Base-by-base conservation (phyloP, 306 rosid genomes). In the Cercis canadensis region DNA sequence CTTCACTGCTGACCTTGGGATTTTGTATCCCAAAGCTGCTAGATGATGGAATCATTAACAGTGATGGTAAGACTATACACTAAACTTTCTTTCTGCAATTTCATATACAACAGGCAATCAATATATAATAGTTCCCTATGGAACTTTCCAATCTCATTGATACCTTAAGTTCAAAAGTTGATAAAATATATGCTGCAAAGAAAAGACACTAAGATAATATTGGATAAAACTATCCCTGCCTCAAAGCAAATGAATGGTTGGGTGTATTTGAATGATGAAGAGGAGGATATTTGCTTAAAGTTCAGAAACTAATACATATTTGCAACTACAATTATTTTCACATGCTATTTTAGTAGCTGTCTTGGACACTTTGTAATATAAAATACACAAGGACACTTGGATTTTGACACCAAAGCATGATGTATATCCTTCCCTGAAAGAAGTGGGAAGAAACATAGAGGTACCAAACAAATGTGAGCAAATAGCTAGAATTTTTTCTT, bases 31-130 rank as follows among this genome's bases (percentile, higher is more conserved):
- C 75, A 56, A 72, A 66, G 60, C 65, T 88, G 14, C 67, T 86
- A 18, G 45, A 80, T 7, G 77, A 78, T 14, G 85, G 78, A 68
- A 45, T 81, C 40, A 74, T 85, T 8, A 46, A 65, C 34, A n/a
- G 2, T 15, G 80, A 88, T 16, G 90, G 90, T 81, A 33, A 76
- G 79, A 57, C 11, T 31, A 17, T 66, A 50, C 12, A 55, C 33
- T 58, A 9, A 15, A 6, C 44, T 32, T 34, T n/a, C 14, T 18
- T 29, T 47, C 37, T 57, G 11, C 50, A 15, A 40, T 50, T 40
- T 32, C 47, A 29, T 57, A 4, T 5, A 10, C 5, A 40, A 8
- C 19, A 15, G 4, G 55, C 7, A 12, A 61, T 15, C 57, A 21
- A 2, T 16, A 65, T 39, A 44, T 12, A 54, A 17, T 16, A 43